Base-by-base conservation (phyloP, 108 stramenopile genomes). In the Nitzschia putrida region DNA sequence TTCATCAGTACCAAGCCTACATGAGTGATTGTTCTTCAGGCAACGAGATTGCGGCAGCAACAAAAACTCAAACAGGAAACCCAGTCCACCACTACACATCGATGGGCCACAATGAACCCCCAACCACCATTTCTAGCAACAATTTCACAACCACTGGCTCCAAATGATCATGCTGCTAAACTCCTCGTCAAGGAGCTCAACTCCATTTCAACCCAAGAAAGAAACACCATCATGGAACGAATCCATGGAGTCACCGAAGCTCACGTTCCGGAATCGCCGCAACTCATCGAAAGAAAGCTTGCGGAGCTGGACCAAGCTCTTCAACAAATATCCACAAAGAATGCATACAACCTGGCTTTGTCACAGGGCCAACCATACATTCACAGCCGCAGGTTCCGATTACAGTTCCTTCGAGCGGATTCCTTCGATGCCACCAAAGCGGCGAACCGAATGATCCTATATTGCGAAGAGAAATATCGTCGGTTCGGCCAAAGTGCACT, bases 351-450 rank as follows among this genome's bases (percentile, higher is more conserved):
- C 12, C 0, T 13, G 4, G 71, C 71, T 0, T 29, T 50, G 22
- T 6, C 8, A 23, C 13, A 59, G 22, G 24, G 29, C 4, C 34
- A 6, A 13, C 39, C 38, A 12, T 78, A 78, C 14, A 72, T 78
- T 5, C 34, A 18, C 6, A 25, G 45, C 14, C 11, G 1, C 6
- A 29, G 12, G 16, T 78, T 78, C 41, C 66, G 65, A 16, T 63
- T 82, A 20, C 41, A 44, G 51, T 79, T 82, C 43, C 64, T 82
- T 25, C 73, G 81, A 18, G 64, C 78, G 8, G 81, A 82, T 26
- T 21, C 38, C 16, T 82, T 82, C 45, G 70, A 82, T 76, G 51
- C 74, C 0, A 29, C 14, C 1, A 13, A 24, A 7, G 73, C 80
- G 7, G 80, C 80, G 0, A 14, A 21, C 0, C 72, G 80, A 9